phyloP scores from a whole-genome alignment of 176 grass and related monocot genomes.

The Zea mays region Zm-B73-REFERENCE-NAM-5.0 NC_050097.1:15455501-15456000 shows the following conservation, averaged over 20 bases:
- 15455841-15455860: slow-evolving; percentile 45
- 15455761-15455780: neutral
- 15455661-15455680: too few relatives aligned
- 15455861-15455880: neutral
- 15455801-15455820: neutral
- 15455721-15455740: neutral
- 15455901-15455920: slow-evolving; percentile 17
- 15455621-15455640: too few relatives aligned
- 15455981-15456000: neutral
- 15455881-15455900: slow-evolving; percentile 43
- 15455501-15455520: too few relatives aligned
- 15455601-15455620: too few relatives aligned
- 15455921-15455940: slow-evolving; percentile 47
- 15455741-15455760: neutral
- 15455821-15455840: slow-evolving; percentile 16
- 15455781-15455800: slow-evolving; percentile 46
- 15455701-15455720: neutral
- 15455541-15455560: too few relatives aligned
- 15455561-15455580: too few relatives aligned
- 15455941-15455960: neutral
- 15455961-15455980: neutral
- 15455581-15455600: too few relatives aligned
- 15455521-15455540: too few relatives aligned
- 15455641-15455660: too few relatives aligned
- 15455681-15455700: too few relatives aligned